Conservation (phyloP, 2,329 filamentous ascomycete species). For the Talaromyces rugulosus region DNA sequence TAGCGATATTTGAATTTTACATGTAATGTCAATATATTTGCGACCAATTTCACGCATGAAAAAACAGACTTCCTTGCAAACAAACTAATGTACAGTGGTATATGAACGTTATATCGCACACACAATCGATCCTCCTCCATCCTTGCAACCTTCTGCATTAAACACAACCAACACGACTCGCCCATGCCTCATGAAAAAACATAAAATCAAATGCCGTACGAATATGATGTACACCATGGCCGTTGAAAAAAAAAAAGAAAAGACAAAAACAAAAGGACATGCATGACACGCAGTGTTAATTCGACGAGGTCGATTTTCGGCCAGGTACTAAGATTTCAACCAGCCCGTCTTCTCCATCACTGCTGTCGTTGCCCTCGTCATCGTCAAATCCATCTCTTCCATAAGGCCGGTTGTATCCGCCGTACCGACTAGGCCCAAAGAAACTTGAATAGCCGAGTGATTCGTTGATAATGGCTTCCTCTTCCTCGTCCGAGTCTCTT, state of each 20-base stretch:
- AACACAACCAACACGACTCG: not conserved
- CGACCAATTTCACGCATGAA: not conserved
- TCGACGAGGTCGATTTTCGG: slow-evolving; percentile 26
- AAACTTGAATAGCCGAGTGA: slow-evolving; percentile 68
- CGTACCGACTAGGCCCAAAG: slow-evolving; percentile 42
- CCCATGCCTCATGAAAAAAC: slow-evolving; percentile 6
- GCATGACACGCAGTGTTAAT: slow-evolving; percentile 10
- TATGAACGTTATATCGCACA: slow-evolving; percentile 12
- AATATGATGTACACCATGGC: slow-evolving; percentile 11
- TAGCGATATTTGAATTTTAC: too few relatives aligned
- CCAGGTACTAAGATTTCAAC: slow-evolving; percentile 44
- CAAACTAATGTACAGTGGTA: slow-evolving; percentile 14
- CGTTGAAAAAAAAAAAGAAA: not conserved
- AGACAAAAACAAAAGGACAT: not conserved
- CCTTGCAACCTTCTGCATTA: not conserved
- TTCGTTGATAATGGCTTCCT: slow-evolving; percentile 55
- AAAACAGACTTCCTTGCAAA: not conserved
- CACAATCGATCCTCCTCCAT: slow-evolving; percentile 2
- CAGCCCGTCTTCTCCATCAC: slow-evolving; percentile 38
- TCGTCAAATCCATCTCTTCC: slow-evolving; percentile 26
- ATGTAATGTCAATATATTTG: not conserved
- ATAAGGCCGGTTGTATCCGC: slow-evolving; percentile 39
- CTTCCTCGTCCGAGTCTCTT: slow-evolving; percentile 49
- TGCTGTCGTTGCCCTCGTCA: slow-evolving; percentile 42
- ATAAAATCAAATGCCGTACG: slow-evolving; percentile 2